phyloP scores from a whole-genome alignment of 1,284 basidiomycete genomes.

The Earliella scabrosa region DNA sequence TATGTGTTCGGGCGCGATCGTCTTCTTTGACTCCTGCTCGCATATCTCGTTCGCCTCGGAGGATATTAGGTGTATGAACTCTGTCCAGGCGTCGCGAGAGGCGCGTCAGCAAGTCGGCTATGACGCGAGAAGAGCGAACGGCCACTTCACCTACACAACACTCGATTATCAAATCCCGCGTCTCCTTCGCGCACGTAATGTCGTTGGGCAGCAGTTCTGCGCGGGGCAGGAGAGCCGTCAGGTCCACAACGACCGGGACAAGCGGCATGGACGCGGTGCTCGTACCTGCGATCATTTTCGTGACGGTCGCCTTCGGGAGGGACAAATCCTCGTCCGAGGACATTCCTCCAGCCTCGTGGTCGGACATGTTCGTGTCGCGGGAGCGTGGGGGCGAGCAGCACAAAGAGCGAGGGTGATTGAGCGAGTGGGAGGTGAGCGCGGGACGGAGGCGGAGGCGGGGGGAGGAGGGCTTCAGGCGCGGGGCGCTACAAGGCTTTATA shows the following conservation, averaged over 20 bases:
- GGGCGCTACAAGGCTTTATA: slow-evolving; percentile 28
- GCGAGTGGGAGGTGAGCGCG: slow-evolving; percentile 12
- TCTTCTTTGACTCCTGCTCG: slow-evolving; percentile 98
- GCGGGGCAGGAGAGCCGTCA: background rate
- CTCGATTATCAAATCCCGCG: slow-evolving; percentile 95
- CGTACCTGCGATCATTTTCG: slow-evolving; percentile 94
- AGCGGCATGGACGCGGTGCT: slow-evolving; percentile 4
- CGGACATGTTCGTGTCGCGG: slow-evolving; percentile 66
- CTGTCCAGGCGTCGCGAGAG: slow-evolving; percentile 47
- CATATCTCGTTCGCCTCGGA: slow-evolving; percentile 99
- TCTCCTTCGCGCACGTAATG: slow-evolving; percentile 93
- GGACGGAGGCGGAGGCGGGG: slow-evolving; percentile 16
- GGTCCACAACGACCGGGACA: background rate
- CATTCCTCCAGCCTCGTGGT: slow-evolving; percentile 74
- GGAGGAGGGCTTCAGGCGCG: too few relatives aligned
- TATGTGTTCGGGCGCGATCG: slow-evolving; percentile 98
- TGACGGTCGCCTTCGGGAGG: slow-evolving; percentile 95
- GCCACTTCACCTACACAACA: slow-evolving; percentile 90
- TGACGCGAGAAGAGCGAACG: slow-evolving; percentile 9
- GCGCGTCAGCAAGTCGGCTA: slow-evolving; percentile 3
- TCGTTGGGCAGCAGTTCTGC: slow-evolving; percentile 91
- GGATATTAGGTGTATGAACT: slow-evolving; percentile 98
- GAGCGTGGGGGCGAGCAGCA: slow-evolving; percentile 6
- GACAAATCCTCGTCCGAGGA: slow-evolving; percentile 89
- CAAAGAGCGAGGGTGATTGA: background rate